Evolutionary conservation across 2,329 filamentous ascomycete genomes (phyloP), one percentile per base, ranked within the genome.

Genomic region (Coniochaeta prunicola): DNA sequence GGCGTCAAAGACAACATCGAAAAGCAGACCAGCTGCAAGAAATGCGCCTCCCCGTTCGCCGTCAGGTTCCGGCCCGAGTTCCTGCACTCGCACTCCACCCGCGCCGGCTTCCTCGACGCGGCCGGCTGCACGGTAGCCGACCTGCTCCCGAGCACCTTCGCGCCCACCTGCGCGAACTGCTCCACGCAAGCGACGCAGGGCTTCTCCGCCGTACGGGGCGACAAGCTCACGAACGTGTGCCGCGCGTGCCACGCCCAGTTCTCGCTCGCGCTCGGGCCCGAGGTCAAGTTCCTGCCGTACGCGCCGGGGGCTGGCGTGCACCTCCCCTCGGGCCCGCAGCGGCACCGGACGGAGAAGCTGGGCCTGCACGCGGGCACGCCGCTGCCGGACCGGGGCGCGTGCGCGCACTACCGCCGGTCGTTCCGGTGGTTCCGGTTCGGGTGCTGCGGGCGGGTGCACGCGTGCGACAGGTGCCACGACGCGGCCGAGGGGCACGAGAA

Each of bases 211-310:
- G 88, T 93, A 6, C 81, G 88, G 28, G 90, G 89, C 53, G 89
- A 93, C 60, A 84, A 83, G 19, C 82, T 84, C 24, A 86, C 85
- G 67, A 89, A 91, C 60, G 81, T 91, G 38, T 96, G 91, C 73
- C 84, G 90, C 55, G 83, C 88, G 66, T 96, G 91, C 70, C 90
- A 94, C 76, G 79, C 80, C 57, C 88, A 87, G 69, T 92, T 94
- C 81, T 88, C 83, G 17, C 90, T 94, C 73, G 87, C 86, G 69
- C 83, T 94, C 53, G 53, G 53, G 13, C 88, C 88, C 26, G 86
- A 91, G 62, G 82, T 92, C 62, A 90, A 89, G 69, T 92, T 96
- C 72, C 79, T 93, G 33, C 80, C 85, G 63, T 85, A 92, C 65
- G 85, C 86, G 7, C 77, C 79, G 19, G 80, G 80, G 30, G n/a